Evolutionary conservation across 2,329 filamentous ascomycete genomes (phyloP), one percentile per base, ranked within the genome.

Genomic region (Fusarium poae): DNA sequence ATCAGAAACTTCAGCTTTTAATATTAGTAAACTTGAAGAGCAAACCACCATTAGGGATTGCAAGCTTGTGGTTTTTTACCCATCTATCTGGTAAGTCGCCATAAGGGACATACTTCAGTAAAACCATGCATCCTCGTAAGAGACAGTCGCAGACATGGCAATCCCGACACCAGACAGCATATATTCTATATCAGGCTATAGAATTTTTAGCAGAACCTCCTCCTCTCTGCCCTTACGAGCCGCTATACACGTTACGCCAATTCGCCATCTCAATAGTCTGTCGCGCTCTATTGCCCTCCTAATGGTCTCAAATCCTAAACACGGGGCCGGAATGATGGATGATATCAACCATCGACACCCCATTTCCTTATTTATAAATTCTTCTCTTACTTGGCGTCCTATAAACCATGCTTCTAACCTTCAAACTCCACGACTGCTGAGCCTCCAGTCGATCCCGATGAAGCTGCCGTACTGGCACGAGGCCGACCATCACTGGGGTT

Each of bases 381-480:
- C 44, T 20, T 51, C 50, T 63, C 34, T 52, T 57, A 54, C 32
- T 56, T 55, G 30, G 6, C 37, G 39, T 30, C n/a, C 48, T 27
- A 25, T 48, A 35, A 50, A 53, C 42, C 15, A 23, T 37, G 30
- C 40, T 27, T 48, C 49, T 68, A 81, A 21, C 79, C 79, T 61
- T 82, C 81, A 73, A 82, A 82, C 72, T 82, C 81, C 29, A 82
- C 79, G 16, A 82, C 79, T 3, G 76, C 80, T 30, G 78, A 76
- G 13, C 74, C 76, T 32, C 71, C 72, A 42, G 75, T 75, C 39
- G 77, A 74, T 25, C 70, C 71, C 20, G 75, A 75, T 42, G 77
- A 74, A 34, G 73, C 71, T 5, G 73, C 68, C 39, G 73, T 76
- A 43, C 65, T 68, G n/a, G 72, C 69, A 23, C 72, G 68, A 30